These are phyloP conservation scores for Colletotrichum costaricense DNA, from an alignment of 2,329 filamentous ascomycete genomes.

Conservation along the genomic window DNA sequence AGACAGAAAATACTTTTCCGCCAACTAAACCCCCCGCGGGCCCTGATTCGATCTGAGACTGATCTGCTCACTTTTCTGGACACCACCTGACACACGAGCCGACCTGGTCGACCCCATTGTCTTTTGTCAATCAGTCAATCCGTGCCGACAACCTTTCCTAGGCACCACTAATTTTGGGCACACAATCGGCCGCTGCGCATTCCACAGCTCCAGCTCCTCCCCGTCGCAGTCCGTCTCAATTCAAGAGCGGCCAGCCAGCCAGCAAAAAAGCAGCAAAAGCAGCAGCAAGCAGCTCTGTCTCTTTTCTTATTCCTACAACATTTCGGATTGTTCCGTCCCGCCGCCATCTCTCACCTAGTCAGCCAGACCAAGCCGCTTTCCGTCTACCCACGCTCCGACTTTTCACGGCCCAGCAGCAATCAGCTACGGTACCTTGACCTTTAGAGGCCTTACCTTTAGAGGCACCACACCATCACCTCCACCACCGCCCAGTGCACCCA, in stretches of 20 bases:
- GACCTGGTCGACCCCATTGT: constrained; percentile 22
- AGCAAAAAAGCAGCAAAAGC: neutral
- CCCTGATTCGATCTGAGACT: neutral
- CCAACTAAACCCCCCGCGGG: neutral
- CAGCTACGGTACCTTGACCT: neutral
- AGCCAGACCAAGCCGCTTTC: constrained; percentile 19
- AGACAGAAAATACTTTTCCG: neutral
- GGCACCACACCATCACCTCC: neutral
- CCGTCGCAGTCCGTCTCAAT: neutral
- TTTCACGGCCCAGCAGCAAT: constrained; percentile 20
- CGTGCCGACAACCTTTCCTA: constrained; percentile 18
- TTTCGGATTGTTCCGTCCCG: constrained; percentile 19
- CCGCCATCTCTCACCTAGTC: neutral
- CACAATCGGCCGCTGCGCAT: constrained; percentile 23
- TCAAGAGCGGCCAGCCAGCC: neutral
- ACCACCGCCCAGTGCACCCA: constrained; percentile 15
- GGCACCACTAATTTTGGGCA: constrained; percentile 28
- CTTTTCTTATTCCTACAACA: neutral
- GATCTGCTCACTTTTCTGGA: constrained; percentile 27
- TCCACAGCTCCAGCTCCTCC: constrained; percentile 5
- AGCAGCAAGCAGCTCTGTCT: neutral
- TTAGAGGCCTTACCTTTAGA: too few species aligned
- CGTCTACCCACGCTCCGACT: constrained; percentile 23
- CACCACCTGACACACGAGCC: constrained; percentile 31
- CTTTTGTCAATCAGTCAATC: constrained; percentile 29